Evolutionary conservation across 202 grass and related monocot genomes (phyloP).

Genomic region (Eragrostis tef): DNA sequence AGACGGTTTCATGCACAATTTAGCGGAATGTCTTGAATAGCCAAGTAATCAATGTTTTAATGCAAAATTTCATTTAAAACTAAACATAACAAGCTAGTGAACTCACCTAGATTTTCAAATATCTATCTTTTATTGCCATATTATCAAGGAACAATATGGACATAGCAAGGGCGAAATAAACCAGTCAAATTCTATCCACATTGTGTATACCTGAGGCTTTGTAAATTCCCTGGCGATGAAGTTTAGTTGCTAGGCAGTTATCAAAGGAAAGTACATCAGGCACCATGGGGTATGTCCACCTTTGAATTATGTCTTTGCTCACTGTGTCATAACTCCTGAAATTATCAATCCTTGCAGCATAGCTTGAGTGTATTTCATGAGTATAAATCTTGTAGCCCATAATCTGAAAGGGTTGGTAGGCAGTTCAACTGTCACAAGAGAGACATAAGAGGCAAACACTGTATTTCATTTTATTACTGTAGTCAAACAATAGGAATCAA

Average conservation of each 20-base stretch:
- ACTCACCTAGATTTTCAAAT: background rate
- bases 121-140: conserved; percentile 17
- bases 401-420: conserved; percentile 64
- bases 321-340: conserved; percentile 90
- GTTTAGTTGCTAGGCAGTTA: conserved; percentile 56
- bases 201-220: conserved; percentile 72
- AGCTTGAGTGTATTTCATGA: conserved; percentile 83
- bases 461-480: conserved; percentile 23
- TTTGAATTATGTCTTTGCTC: conserved; percentile 92
- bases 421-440: conserved; percentile 29
- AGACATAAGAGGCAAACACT: conserved; percentile 22
- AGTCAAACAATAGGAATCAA: conserved; percentile 15
- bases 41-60: background rate
- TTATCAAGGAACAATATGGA: background rate
- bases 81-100: background rate
- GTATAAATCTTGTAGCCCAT: conserved; percentile 98
- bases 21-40: conserved; percentile 10
- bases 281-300: conserved; percentile 88
- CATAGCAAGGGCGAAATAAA: conserved; percentile 30
- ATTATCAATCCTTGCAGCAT: conserved; percentile 90
- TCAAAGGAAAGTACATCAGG: conserved; percentile 73
- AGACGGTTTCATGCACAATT: background rate
- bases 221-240: conserved; percentile 76
- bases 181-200: conserved; percentile 1
- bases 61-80: background rate